A percentile compares a stretch with the other conserved stretches of the same genome.
Evolutionary conservation across 208 protist genomes (phyloP).

Genomic region (Blastocrithidia nonstop): DNA sequence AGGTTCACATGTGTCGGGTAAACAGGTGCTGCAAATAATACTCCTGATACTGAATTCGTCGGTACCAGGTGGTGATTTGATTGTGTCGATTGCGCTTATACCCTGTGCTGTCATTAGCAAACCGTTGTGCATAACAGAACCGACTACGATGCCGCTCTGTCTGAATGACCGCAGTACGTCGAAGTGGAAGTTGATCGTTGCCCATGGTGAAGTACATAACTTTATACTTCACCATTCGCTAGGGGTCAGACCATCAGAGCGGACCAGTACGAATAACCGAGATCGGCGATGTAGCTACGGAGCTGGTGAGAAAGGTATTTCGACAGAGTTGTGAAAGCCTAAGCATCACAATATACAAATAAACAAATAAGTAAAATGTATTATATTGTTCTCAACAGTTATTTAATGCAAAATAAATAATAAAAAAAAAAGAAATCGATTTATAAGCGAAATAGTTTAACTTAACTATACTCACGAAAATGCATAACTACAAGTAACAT

Average conservation of each 20-base stretch:
- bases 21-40: slow-evolving; percentile 84
- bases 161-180: slow-evolving; percentile 74
- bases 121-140: slow-evolving; percentile 62
- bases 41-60: slow-evolving; percentile 84
- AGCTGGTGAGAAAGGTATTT: slow-evolving; percentile 75
- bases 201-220: slow-evolving; percentile 82
- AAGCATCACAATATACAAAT: slow-evolving; percentile 1
- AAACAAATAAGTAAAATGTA: slow-evolving; percentile 3
- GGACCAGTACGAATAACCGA: slow-evolving; percentile 72
- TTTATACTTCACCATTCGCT: slow-evolving; percentile 79
- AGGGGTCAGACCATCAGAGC: slow-evolving; percentile 74
- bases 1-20: slow-evolving; percentile 68
- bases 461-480: slow-evolving; percentile 7
- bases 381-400: background rate
- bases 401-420: background rate
- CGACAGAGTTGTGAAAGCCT: slow-evolving; percentile 1
- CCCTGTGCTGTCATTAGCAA: slow-evolving; percentile 62
- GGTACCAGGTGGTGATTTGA: slow-evolving; percentile 77
- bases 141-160: slow-evolving; percentile 56
- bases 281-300: slow-evolving; percentile 57
- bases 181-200: slow-evolving; percentile 74
- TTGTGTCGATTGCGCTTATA: slow-evolving; percentile 63
- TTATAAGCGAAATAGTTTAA: too few relatives aligned
- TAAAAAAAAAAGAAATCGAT: background rate
- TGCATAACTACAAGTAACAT: background rate